Percentiles rank a stretch among this genome's conserved stretches.
Conservation (phyloP, 83 land plant genomes). For the Picea abies region DNA sequence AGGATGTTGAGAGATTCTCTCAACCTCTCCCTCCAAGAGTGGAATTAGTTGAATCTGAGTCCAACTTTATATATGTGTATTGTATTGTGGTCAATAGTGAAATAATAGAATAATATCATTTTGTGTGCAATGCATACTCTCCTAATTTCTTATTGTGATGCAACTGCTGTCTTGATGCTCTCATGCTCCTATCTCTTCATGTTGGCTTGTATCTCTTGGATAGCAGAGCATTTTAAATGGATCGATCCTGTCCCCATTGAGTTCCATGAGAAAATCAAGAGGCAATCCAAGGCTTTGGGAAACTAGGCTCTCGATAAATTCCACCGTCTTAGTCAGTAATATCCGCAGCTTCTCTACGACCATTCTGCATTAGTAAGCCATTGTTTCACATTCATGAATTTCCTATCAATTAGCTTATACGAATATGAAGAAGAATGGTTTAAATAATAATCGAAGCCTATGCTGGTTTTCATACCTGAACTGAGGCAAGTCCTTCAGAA, state of each 20-base stretch:
- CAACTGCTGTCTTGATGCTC: constrained; percentile 42
- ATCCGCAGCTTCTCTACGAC: constrained; percentile 20
- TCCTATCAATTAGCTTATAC: not conserved
- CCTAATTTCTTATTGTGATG: no score
- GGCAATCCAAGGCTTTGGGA: constrained; percentile 34
- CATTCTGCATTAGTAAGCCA: not conserved
- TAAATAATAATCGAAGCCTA: no score
- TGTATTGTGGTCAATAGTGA: no score
- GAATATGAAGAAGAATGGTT: not conserved
- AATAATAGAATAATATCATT: no score
- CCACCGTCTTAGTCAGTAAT: constrained; percentile 10
- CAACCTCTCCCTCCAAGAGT: no score
- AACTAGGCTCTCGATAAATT: constrained; percentile 26
- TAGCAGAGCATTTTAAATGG: constrained; percentile 32
- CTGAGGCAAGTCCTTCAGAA: not conserved
- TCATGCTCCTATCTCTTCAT: constrained; percentile 25
- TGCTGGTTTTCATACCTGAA: not conserved
- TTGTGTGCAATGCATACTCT: no score
- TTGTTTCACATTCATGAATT: not conserved
- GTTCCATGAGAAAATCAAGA: constrained; percentile 18
- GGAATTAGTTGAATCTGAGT: no score
- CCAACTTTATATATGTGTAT: no score
- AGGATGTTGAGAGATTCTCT: no score
- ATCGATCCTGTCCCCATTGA: constrained; percentile 25
- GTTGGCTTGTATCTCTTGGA: constrained; percentile 19